Evolutionary conservation across 106 monocot genomes (phyloP).

Genomic region (Allium cepa): DNA sequence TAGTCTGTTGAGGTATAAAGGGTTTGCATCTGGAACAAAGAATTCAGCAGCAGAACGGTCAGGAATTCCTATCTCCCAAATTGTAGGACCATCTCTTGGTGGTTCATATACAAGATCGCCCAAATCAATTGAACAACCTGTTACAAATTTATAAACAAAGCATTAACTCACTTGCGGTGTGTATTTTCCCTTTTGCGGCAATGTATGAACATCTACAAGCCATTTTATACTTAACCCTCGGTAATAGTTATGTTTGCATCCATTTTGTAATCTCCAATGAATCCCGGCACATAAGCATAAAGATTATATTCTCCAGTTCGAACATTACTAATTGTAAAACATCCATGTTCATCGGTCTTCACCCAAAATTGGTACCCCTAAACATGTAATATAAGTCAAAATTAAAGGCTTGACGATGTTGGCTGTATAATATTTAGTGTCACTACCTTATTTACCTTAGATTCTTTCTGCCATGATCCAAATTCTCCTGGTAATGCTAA

Average conservation of each 20-base stretch:
- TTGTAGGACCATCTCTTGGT: slow-evolving; percentile 67
- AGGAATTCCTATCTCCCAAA: slow-evolving; percentile 81
- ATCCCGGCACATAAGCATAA: slow-evolving; percentile 77
- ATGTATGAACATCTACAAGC: not conserved
- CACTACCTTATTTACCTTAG: slow-evolving; percentile 31
- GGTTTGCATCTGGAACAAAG: slow-evolving; percentile 63
- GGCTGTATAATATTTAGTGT: not conserved
- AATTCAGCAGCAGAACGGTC: slow-evolving; percentile 72
- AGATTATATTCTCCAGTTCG: slow-evolving; percentile 61
- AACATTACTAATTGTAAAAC: slow-evolving; percentile 45
- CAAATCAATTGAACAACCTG: slow-evolving; percentile 32
- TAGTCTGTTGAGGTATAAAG: slow-evolving; percentile 49
- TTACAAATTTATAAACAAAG: not conserved
- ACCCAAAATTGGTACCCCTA: slow-evolving; percentile 96
- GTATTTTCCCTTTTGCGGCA: too few relatives aligned
- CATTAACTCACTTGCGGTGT: not conserved
- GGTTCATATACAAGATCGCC: slow-evolving; percentile 51
- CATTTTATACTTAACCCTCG: slow-evolving; percentile 15
- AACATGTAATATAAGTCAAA: not conserved
- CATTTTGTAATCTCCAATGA: slow-evolving; percentile 76
- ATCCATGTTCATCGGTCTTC: slow-evolving; percentile 26
- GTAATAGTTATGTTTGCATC: slow-evolving; percentile 29
- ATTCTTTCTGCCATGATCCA: slow-evolving; percentile 81
- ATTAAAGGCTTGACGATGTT: not conserved
- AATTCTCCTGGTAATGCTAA: slow-evolving; percentile 62